These are phyloP conservation scores for Aspergillus japonicus DNA, from an alignment of 2,329 filamentous ascomycete genomes.

Conservation along the genomic window DNA sequence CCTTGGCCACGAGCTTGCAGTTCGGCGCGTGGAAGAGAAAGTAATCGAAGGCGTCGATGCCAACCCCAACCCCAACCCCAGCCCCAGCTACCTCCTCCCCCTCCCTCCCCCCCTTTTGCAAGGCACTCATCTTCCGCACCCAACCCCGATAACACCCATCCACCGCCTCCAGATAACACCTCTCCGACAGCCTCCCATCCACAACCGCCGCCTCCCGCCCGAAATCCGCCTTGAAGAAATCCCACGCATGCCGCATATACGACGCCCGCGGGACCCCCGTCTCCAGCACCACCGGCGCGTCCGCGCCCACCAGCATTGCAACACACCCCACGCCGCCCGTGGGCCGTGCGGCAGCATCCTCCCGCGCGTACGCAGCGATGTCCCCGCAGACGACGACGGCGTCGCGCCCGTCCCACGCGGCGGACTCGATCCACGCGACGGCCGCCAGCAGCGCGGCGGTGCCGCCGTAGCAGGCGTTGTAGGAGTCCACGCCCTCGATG, in stretches of 20 bases:
- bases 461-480: constrained; percentile 84
- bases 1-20: constrained; percentile 85
- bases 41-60: constrained; percentile 79
- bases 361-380: constrained; percentile 69
- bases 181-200: constrained; percentile 78
- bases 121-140: neutral
- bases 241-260: constrained; percentile 81
- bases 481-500: constrained; percentile 76
- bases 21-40: constrained; percentile 79
- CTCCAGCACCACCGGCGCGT: constrained; percentile 74
- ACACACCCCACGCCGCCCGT: constrained; percentile 78
- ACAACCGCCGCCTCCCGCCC: constrained; percentile 84
- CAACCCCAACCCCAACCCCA: constrained; percentile 28
- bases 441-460: constrained; percentile 82
- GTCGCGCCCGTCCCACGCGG: constrained; percentile 80
- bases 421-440: constrained; percentile 83
- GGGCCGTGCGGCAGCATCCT: constrained; percentile 76
- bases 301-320: constrained; percentile 73
- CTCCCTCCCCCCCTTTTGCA: too few relatives aligned
- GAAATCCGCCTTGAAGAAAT: constrained; percentile 87
- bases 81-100: too few relatives aligned
- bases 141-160: constrained; percentile 64
- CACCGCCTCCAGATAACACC: constrained; percentile 77
- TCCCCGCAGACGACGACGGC: constrained; percentile 78
- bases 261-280: constrained; percentile 70